Evolutionary conservation across 1,284 basidiomycete genomes (phyloP), one percentile per base, ranked within the genome.

Genomic region (Cerioporus squamosus): DNA sequence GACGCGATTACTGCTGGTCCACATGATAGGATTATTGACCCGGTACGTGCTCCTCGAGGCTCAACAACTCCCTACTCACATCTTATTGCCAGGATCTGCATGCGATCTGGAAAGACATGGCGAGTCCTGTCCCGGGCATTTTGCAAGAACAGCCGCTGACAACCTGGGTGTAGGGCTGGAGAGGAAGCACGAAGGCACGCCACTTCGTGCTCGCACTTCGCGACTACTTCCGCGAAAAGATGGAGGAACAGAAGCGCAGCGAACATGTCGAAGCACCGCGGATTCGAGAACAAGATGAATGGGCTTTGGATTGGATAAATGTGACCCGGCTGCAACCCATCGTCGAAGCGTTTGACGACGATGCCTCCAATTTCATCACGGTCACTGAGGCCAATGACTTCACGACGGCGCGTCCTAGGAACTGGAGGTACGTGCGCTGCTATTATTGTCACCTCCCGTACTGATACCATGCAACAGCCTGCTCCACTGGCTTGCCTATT

Each of bases 301-400:
- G 81, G 81, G 75, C 80, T 0, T 60, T 79, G 20, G 67, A 74
- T 6, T 79, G 77, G 61, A 74, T 83, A 53, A 76, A 75, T 44
- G 65, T 76, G 8, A 68, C 69, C 8, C 75, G 77, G 50, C 64
- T 81, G 8, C 80, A 79, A 54, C 73, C 77, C 2, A 77, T 82
- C 51, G 60, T 72, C 18, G 81, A 84, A 58, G 80, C 81, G 0
- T 74, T 82, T 20, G 80, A 82, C 55, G 80, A 83, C 46, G 81
- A 84, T 55, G 78, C 76, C 0, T 80, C 79, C 0, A 79, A 80
- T 0, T 82, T 76, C 47, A 70, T 80, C 29, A 81, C 77, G 15
- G 69, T 83, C 10, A 72, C 75, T 7, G 80, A 83, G 59, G 59
- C 59, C 2, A 65, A 65, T 22, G 36, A 53, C 2, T 50, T 65